Evolutionary conservation across 805 yeast genomes (phyloP).

Genomic region (Saturnispora ahearnii): DNA sequence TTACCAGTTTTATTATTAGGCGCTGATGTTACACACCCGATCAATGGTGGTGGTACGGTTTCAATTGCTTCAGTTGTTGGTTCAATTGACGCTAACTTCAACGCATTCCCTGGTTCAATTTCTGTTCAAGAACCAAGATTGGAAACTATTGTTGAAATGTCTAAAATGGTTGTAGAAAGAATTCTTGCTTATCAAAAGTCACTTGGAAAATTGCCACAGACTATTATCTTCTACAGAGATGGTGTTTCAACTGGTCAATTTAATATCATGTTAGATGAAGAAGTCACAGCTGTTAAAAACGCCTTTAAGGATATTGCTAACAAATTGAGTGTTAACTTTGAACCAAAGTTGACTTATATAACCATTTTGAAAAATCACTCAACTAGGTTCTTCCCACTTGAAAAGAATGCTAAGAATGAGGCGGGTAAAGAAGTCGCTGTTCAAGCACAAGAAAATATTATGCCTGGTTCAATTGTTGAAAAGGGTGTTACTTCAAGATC

Average conservation of each 20-base stretch:
- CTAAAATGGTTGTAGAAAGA: conserved; percentile 20
- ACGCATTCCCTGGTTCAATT: conserved; percentile 22
- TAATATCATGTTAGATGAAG: conserved; percentile 21
- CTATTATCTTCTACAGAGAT: conserved; percentile 26
- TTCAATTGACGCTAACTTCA: conserved; percentile 18
- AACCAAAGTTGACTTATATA: conserved; percentile 24
- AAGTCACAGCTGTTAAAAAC: conserved; percentile 21
- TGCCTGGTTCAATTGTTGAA: conserved; percentile 28
- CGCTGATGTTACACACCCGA: conserved; percentile 27
- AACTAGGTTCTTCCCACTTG: conserved; percentile 26
- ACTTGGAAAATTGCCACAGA: conserved; percentile 19
- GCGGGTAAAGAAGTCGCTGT: conserved; percentile 17
- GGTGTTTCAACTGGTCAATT: conserved; percentile 29
- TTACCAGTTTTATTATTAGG: conserved; percentile 22
- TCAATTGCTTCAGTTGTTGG: conserved; percentile 21
- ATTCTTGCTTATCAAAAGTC: conserved; percentile 15
- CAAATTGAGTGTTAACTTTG: conserved; percentile 13
- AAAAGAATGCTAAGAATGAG: conserved; percentile 19
- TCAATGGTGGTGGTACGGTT: conserved; percentile 14
- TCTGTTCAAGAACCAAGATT: conserved; percentile 18
- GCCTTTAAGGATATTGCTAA: conserved; percentile 15
- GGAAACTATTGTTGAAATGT: conserved; percentile 21
- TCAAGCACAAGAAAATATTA: conserved; percentile 17
- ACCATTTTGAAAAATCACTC: conserved; percentile 21
- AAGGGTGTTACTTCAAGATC: conserved; percentile 25